Evolutionary conservation across 257 asterid genomes (phyloP).

Genomic region (Gynochthodes officinalis): DNA sequence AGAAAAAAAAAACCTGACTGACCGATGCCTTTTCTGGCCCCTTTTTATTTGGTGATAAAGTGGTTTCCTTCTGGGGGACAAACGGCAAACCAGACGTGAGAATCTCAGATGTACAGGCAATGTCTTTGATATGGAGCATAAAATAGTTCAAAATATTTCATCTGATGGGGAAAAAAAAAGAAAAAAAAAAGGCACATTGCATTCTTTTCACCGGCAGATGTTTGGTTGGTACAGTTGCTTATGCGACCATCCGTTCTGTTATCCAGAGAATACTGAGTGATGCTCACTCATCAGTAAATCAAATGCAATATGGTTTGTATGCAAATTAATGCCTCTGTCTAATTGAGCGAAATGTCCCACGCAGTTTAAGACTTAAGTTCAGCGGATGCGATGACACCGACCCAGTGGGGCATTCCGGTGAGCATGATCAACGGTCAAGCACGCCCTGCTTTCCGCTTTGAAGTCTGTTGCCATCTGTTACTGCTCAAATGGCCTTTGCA

Average conservation of each 20-base stretch:
- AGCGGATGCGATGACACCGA: background rate
- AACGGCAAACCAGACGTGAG: background rate
- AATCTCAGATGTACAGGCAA: background rate
- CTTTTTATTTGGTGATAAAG: no score
- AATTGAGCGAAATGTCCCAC: no score
- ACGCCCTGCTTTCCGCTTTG: background rate
- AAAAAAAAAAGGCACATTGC: background rate
- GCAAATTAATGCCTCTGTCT: no score
- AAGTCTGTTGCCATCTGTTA: background rate
- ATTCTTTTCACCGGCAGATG: background rate
- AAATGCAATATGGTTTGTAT: no score
- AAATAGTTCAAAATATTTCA: no score
- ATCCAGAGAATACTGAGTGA: no score
- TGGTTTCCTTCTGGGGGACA: constrained; percentile 4
- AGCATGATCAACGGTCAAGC: background rate
- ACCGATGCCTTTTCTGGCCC: no score
- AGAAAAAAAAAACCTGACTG: no score
- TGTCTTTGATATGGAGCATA: background rate
- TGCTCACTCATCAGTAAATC: no score
- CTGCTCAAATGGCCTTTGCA: background rate
- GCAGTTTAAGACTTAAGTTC: background rate
- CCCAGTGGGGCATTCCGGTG: background rate
- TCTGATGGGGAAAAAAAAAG: background rate
- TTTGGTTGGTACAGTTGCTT: background rate
- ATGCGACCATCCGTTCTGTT: no score